Conservation (phyloP, 495 filamentous ascomycete species). For the Hypoxylon lienhwacheense region DNA sequence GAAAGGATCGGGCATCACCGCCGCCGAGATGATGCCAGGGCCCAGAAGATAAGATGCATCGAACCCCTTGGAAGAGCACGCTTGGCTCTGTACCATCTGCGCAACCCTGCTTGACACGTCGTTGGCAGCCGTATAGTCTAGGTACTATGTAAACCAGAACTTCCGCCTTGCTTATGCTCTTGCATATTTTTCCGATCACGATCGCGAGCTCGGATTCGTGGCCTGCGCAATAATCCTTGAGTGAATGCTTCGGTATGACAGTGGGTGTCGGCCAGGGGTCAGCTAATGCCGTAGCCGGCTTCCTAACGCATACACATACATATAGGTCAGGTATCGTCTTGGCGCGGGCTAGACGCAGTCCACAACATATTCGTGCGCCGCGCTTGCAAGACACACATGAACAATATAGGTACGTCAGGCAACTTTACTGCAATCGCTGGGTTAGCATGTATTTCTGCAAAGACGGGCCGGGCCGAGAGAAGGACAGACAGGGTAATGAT, state of each 20-base stretch:
- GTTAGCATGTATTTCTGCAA: slow-evolving; percentile 7
- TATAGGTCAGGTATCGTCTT: slow-evolving; percentile 20
- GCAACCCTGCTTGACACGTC: slow-evolving; percentile 47
- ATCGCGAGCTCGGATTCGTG: slow-evolving; percentile 54
- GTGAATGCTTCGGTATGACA: slow-evolving; percentile 48
- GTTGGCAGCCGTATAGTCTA: slow-evolving; percentile 53
- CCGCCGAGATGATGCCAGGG: slow-evolving; percentile 57
- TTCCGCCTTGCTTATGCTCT: slow-evolving; percentile 51
- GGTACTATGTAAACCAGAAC: slow-evolving; percentile 49
- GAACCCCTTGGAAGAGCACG: slow-evolving; percentile 53
- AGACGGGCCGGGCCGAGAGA: neutral
- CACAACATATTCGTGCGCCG: neutral
- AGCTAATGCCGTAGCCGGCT: slow-evolving; percentile 47
- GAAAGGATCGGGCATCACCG: slow-evolving; percentile 50
- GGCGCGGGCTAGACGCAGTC: slow-evolving; percentile 1
- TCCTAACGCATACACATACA: slow-evolving; percentile 28
- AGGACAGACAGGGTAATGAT: too few relatives aligned
- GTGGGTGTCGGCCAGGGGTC: slow-evolving; percentile 52
- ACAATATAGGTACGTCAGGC: slow-evolving; percentile 49
- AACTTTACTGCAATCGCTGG: slow-evolving; percentile 37
- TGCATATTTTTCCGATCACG: slow-evolving; percentile 49
- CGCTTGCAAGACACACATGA: slow-evolving; percentile 37
- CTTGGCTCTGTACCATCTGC: slow-evolving; percentile 53
- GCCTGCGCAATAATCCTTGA: slow-evolving; percentile 45
- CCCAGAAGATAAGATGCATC: slow-evolving; percentile 53